Evolutionary conservation across 2,329 filamentous ascomycete genomes (phyloP).

Genomic region (Xylaria arbuscula): DNA sequence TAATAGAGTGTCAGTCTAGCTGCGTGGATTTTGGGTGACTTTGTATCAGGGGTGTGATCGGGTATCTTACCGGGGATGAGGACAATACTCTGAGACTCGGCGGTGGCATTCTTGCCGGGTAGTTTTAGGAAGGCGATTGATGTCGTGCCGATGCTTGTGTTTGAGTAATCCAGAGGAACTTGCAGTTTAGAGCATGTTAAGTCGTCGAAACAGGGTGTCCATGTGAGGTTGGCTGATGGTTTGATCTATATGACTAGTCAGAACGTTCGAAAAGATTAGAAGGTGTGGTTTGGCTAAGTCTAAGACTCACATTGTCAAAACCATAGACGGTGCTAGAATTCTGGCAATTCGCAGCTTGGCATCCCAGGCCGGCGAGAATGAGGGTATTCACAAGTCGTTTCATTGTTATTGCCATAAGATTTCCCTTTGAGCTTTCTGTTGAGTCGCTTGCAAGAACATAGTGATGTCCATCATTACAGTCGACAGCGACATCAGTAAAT

Average conservation of each 20-base stretch:
- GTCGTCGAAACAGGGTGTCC: conserved; percentile 50
- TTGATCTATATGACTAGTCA: conserved; percentile 42
- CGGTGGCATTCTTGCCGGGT: conserved; percentile 48
- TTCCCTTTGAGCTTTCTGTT: conserved; percentile 9
- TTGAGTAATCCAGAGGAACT: conserved; percentile 49
- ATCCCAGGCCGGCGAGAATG: conserved; percentile 41
- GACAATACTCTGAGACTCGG: conserved; percentile 46
- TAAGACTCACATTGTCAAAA: conserved; percentile 39
- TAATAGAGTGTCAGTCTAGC: conserved; percentile 36
- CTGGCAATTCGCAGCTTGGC: conserved; percentile 37
- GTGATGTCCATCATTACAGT: conserved; percentile 20
- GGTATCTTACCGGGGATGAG: conserved; percentile 45
- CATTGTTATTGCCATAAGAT: conserved; percentile 22
- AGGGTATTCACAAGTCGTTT: conserved; percentile 32
- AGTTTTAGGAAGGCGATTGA: conserved; percentile 49
- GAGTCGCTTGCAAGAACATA: conserved; percentile 22
- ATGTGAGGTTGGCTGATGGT: conserved; percentile 49
- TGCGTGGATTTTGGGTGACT: conserved; percentile 4
- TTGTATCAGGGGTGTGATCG: conserved; percentile 8
- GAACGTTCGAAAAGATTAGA: conserved; percentile 32
- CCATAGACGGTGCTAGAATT: conserved; percentile 41
- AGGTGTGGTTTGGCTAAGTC: background rate
- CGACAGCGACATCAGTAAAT: conserved; percentile 30
- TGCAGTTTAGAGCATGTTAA: conserved; percentile 48
- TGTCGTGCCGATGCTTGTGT: conserved; percentile 45